Conservation (phyloP, 371 early-diverging fungal species). For the Mortierella sp. region DNA sequence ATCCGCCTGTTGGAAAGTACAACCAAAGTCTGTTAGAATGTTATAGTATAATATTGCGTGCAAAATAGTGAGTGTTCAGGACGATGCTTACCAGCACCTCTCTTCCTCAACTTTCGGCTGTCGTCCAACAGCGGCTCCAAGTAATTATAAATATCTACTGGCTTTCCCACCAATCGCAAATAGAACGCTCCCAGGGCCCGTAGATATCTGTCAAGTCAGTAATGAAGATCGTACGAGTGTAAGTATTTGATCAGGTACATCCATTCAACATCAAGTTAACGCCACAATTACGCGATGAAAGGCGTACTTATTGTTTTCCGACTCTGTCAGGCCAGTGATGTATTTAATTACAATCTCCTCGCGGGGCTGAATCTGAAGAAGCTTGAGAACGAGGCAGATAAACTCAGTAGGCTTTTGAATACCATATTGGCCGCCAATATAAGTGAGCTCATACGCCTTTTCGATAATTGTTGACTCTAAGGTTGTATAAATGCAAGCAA, state of each 20-base stretch:
- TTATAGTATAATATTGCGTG: neutral
- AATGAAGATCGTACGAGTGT: neutral
- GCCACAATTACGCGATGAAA: neutral
- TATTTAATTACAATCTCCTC: slow-evolving; percentile 87
- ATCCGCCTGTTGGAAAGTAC: slow-evolving; percentile 59
- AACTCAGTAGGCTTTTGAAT: slow-evolving; percentile 92
- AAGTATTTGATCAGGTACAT: neutral
- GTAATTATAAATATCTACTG: slow-evolving; percentile 84
- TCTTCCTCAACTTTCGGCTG: slow-evolving; percentile 84
- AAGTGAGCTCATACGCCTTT: slow-evolving; percentile 82
- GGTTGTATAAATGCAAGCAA: neutral
- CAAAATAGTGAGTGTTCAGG: neutral
- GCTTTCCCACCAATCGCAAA: slow-evolving; percentile 81
- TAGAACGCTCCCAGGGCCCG: slow-evolving; percentile 94
- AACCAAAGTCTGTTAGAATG: neutral
- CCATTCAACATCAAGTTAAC: neutral
- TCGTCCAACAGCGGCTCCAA: slow-evolving; percentile 92
- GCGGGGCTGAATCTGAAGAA: slow-evolving; percentile 93
- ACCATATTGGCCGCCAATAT: slow-evolving; percentile 91
- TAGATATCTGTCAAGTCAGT: slow-evolving; percentile 69
- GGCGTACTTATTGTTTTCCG: slow-evolving; percentile 47
- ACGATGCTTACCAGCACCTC: slow-evolving; percentile 64
- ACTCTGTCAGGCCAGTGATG: slow-evolving; percentile 61
- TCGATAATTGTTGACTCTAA: slow-evolving; percentile 91
- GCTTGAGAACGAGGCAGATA: slow-evolving; percentile 87